Evolutionary conservation across 2,329 filamentous ascomycete genomes (phyloP).

Genomic region (Diaporthe sp.): DNA sequence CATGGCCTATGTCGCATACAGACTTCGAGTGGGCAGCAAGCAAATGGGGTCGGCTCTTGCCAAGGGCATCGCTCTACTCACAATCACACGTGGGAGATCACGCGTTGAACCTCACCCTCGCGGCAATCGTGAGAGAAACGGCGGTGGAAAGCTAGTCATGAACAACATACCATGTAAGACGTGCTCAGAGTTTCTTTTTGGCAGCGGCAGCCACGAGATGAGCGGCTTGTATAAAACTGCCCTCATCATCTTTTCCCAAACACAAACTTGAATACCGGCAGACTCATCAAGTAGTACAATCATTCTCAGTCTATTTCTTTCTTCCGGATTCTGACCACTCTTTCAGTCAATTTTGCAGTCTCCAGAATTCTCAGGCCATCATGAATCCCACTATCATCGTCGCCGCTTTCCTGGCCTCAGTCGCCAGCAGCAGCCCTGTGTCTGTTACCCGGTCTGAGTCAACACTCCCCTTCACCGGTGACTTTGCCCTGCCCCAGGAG

Average conservation of each 20-base stretch:
- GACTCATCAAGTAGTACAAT: background rate
- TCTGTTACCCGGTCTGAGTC: background rate
- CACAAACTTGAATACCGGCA: too few species aligned
- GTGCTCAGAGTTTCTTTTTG: background rate
- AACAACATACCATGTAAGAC: too few species aligned
- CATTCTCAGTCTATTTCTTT: background rate
- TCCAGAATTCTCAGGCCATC: background rate
- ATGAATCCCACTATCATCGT: background rate
- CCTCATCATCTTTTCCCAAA: background rate
- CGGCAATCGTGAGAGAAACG: background rate
- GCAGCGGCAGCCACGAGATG: background rate
- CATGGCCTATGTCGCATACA: background rate
- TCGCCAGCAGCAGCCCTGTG: background rate
- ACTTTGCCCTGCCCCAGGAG: background rate
- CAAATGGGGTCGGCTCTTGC: background rate
- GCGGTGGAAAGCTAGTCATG: conserved; percentile 9
- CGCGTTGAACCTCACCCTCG: background rate
- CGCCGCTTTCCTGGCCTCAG: background rate
- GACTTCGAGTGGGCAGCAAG: background rate
- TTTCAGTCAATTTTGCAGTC: background rate
- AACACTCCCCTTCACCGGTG: background rate
- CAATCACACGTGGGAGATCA: background rate
- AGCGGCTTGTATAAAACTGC: background rate
- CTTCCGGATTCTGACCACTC: background rate
- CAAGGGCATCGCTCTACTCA: too few species aligned